These are phyloP conservation scores for Solanum pinnatisectum DNA, from an alignment of 257 asterid genomes.

Conservation along the genomic window DNA sequence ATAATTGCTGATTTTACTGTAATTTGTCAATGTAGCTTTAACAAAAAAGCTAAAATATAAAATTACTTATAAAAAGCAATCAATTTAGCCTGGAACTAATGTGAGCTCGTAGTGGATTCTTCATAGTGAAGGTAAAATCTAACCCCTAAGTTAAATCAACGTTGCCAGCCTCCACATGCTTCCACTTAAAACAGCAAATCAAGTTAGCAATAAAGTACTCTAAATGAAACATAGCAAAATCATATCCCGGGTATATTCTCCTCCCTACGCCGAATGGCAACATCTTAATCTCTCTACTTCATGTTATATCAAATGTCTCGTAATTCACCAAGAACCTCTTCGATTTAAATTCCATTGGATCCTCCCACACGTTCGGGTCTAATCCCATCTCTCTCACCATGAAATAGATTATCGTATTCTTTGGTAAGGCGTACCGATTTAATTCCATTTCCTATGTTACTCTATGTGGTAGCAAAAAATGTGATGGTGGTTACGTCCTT, in stretches of 20 bases:
- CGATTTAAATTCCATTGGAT: not conserved
- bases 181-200: not conserved
- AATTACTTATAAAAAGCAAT: no score
- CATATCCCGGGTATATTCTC: not conserved
- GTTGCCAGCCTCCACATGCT: not conserved
- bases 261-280: not conserved
- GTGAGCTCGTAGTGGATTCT: not conserved
- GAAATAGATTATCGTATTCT: not conserved
- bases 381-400: slow-evolving; percentile 12
- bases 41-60: no score
- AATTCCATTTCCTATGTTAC: slow-evolving; percentile 11
- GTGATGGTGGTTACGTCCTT: slow-evolving; percentile 17
- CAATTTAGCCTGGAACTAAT: not conserved
- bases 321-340: not conserved
- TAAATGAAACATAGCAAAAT: not conserved
- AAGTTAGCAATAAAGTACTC: not conserved
- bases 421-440: slow-evolving; percentile 4
- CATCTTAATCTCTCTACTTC: not conserved
- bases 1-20: no score
- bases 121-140: not conserved
- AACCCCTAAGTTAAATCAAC: not conserved
- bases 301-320: not conserved
- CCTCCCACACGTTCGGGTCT: not conserved
- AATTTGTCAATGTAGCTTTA: no score
- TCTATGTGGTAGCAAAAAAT: slow-evolving; percentile 11